Percentiles rank a stretch among this genome's conserved stretches.
phyloP scores from a whole-genome alignment of 192 early-diverging fungal species.

The Backusella circina region DNA sequence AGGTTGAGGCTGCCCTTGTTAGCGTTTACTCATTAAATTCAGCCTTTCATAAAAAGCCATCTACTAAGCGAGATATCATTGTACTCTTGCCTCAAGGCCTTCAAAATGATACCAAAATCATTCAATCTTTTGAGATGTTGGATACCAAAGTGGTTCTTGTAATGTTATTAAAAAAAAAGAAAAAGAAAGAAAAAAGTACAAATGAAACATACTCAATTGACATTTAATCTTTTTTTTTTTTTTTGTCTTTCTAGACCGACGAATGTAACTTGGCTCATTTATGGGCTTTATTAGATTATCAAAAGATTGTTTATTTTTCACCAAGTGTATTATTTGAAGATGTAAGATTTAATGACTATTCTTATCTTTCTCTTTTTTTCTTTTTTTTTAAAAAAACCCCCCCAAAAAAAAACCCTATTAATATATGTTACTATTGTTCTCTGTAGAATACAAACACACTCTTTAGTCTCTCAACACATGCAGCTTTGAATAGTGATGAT shows the following conservation, averaged over 20 bases:
- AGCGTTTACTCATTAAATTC: not conserved
- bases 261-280: not conserved
- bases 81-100: not conserved
- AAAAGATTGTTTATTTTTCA: slow-evolving; percentile 15
- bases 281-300: slow-evolving; percentile 10
- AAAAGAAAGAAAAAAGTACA: not conserved
- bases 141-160: not conserved
- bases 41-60: not conserved
- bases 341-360: not conserved
- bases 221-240: not conserved
- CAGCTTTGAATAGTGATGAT: not conserved
- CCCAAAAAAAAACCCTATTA: not conserved
- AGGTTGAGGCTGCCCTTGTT: not conserved
- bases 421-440: not conserved
- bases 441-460: not conserved
- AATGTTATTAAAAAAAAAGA: not conserved
- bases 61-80: not conserved
- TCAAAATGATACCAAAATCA: not conserved
- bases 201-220: not conserved
- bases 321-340: slow-evolving; percentile 1
- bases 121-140: not conserved
- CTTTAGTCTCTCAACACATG: not conserved
- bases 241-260: not conserved
- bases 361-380: not conserved
- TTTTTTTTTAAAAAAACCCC: too few relatives aligned